A percentile compares a stretch with the other conserved stretches of the same genome.
Conservation (phyloP, 116 monocot species). For the Iris pallida region DNA sequence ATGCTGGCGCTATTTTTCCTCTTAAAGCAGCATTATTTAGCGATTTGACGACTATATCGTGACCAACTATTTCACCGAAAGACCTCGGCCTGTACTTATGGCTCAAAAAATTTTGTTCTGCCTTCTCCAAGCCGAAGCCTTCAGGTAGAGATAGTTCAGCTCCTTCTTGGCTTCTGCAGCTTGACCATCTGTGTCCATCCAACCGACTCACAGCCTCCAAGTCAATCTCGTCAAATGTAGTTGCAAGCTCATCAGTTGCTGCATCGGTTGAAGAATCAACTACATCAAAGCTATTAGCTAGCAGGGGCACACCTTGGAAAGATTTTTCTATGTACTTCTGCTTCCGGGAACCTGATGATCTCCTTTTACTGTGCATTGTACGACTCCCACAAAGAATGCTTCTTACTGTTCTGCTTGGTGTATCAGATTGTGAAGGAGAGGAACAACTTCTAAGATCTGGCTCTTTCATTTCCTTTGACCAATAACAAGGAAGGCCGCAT, state of each 20-base stretch:
- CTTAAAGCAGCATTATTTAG: constrained; percentile 44
- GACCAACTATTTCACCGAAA: constrained; percentile 64
- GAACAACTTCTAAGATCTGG: constrained; percentile 39
- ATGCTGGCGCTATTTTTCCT: constrained; percentile 57
- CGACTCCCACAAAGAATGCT: constrained; percentile 62
- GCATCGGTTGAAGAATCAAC: constrained; percentile 36
- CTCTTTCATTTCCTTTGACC: constrained; percentile 49
- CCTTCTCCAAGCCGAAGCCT: constrained; percentile 9
- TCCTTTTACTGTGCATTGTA: constrained; percentile 32
- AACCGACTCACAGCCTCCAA: constrained; percentile 67
- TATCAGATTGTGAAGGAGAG: constrained; percentile 75
- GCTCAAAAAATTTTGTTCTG: constrained; percentile 43
- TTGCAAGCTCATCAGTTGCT: constrained; percentile 58
- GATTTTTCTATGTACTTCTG: constrained; percentile 27
- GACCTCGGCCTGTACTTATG: constrained; percentile 47
- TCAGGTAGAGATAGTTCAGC: constrained; percentile 22
- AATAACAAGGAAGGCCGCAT: constrained; percentile 58
- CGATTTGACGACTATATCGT: constrained; percentile 53
- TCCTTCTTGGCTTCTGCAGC: constrained; percentile 58
- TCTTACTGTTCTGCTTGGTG: constrained; percentile 50
- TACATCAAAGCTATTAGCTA: constrained; percentile 44
- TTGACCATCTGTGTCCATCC: constrained; percentile 87
- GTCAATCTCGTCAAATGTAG: constrained; percentile 68
- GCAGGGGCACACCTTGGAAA: constrained; percentile 41
- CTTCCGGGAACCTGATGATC: constrained; percentile 23